Evolutionary conservation across 2,329 filamentous ascomycete species (phyloP), one percentile per base, ranked within the genome.

Genomic region (Fusarium luffae): DNA sequence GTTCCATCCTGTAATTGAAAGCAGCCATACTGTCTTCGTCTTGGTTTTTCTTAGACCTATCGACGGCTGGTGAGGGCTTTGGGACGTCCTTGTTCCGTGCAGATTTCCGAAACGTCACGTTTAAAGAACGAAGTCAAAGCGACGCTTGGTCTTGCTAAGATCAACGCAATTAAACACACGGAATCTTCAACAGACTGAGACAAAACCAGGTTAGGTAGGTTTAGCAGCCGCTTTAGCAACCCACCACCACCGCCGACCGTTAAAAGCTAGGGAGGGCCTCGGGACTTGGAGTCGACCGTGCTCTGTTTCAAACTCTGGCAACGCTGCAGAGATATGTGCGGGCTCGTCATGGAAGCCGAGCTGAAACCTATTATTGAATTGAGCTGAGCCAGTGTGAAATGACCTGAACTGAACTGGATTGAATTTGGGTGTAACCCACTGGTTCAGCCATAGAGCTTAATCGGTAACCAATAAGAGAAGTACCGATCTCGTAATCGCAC

Each of bases 201-300:
- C 46, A 59, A 34, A 61, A 44, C 41, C 58, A 63, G 19, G 44
- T 34, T 40, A 49, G 51, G 28, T 57, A 63, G 54, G 54, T 72
- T 59, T 61, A 41, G 32, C 40, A 27, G 52, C 59, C 51, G 58
- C 49, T 54, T 51, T 63, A 25, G 48, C 58, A 54, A 34, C 42
- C 40, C 49, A 59, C 42, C 42, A 59, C 42, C 50, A 51, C 59
- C 43, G 40, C 19, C 47, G 52, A 19, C 49, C 43, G 46, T 51
- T 50, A 23, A 50, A 27, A 32, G 46, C 59, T 40, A 62, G 37
- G 59, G 48, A 25, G 28, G 34, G 34, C 57, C 54, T 68, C 51
- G 43, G 59, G 59, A 54, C 59, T 61, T 62, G 30, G 23, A 44
- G 41, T 37, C 34, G 49, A 50, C 68, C 68, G 63, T 70, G 68